Evolutionary conservation across 1,139 yeast genomes (phyloP).

Genomic region (Zygoascus sp.): DNA sequence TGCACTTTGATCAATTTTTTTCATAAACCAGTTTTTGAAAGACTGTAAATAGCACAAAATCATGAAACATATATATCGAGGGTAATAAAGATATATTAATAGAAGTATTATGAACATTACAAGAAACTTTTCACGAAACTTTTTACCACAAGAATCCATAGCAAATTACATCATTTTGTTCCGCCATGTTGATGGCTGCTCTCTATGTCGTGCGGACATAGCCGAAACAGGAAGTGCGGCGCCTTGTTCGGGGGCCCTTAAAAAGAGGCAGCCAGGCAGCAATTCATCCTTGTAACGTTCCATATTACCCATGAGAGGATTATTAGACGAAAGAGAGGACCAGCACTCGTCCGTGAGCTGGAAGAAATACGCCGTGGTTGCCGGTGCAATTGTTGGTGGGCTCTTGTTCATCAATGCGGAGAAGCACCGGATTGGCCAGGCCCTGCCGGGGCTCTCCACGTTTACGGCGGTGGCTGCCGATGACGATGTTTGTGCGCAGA

Average conservation of each 20-base stretch:
- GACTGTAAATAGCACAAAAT: slow-evolving; percentile 2
- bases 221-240: too few species aligned
- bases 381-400: background rate
- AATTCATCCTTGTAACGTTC: background rate
- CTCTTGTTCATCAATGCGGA: background rate
- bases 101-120: background rate
- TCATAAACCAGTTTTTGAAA: background rate
- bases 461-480: background rate
- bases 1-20: too few species aligned
- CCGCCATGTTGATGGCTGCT: too few species aligned
- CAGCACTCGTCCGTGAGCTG: background rate
- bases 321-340: background rate
- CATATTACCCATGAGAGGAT: background rate
- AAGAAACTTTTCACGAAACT: too few species aligned
- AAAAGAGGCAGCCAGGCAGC: too few species aligned
- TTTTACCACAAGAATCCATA: too few species aligned
- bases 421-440: background rate
- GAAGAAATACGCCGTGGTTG: background rate
- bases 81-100: slow-evolving; percentile 5
- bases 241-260: too few species aligned
- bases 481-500: background rate
- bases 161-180: too few species aligned
- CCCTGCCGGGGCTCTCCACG: background rate
- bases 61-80: slow-evolving; percentile 2
- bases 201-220: too few species aligned